Base-by-base conservation (phyloP, 1,284 basidiomycete genomes). In the Boletus hoseneyae region DNA sequence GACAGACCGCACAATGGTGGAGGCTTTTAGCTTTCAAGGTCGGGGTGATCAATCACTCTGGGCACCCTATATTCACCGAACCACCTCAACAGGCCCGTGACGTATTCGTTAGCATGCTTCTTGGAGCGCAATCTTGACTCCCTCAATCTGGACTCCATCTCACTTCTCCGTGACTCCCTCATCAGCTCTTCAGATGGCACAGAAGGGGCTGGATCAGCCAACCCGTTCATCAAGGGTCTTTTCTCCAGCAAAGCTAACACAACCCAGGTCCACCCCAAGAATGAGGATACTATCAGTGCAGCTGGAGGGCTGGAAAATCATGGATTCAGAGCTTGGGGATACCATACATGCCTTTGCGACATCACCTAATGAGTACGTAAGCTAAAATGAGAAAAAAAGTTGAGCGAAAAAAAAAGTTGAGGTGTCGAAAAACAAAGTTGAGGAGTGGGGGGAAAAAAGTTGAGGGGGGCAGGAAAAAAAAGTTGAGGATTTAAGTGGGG, bases 1-100 rank as follows among this genome's bases (percentile, higher is more conserved):
- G 82, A 93, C 86, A 7, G 92, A 97, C 62, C 79, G 87, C 50
- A 93, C 89, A 4, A 97, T 98, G 93, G 83, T 96, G 15, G 93
- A 97, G 58, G 91, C 94, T 0, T 93, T 98, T 65, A 76, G 81
- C 86, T 1, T 97, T 98, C 82, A 90, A 93, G 68, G 71, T 86
- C 5, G 87, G 90, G 15, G 73, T 75, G 1, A 72, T 82, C 42
- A 88, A 94, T 63, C 80, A 90, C 11, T 83, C 83, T 0, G 93
- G 93, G 6, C 86, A 79, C 67, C 85, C 88, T 0, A 88, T 90
- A 0, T 99, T 99, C 70, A 95, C 89, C 0, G 70, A 90, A 85
- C 64, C 96, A 98, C 67, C 99, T 84, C 70, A 88, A 89, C 54
- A 93, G 93, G 0, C 82, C 92, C 4, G 90, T 97, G 21, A 90